These are phyloP conservation scores for Melastoma candidum DNA, from an alignment of 441 rosid genomes.

Conservation along the genomic window DNA sequence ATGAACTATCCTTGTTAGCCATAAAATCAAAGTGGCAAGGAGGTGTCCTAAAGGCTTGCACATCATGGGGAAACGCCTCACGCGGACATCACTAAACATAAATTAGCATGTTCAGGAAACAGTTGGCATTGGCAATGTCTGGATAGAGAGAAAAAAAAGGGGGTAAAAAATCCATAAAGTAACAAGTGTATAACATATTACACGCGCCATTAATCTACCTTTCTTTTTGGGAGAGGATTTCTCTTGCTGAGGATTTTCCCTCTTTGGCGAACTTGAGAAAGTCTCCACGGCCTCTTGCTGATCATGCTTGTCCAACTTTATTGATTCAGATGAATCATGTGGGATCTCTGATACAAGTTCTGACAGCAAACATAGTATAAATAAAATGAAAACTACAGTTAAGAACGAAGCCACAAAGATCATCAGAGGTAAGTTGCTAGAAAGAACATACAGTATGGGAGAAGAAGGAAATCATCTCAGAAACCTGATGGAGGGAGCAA, in stretches of 20 bases:
- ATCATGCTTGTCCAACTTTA: slow-evolving; percentile 17
- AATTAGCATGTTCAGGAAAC: too few species aligned
- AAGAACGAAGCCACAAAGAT: slow-evolving; percentile 1
- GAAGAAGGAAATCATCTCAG: too few species aligned
- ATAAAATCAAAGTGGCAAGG: too few species aligned
- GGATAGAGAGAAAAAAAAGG: too few species aligned
- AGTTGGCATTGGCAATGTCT: too few species aligned
- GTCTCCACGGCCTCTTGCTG: slow-evolving; percentile 19
- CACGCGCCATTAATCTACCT: slow-evolving; percentile 18
- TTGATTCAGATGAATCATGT: slow-evolving; percentile 6
- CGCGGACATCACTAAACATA: too few species aligned
- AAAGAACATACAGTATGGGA: too few species aligned
- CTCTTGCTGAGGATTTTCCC: slow-evolving; percentile 11
- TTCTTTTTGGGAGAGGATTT: slow-evolving; percentile 19
- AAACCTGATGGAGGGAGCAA: slow-evolving; percentile 37
- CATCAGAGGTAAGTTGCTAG: not conserved
- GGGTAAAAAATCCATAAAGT: too few species aligned
- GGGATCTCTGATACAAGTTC: slow-evolving; percentile 18
- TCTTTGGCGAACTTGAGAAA: slow-evolving; percentile 7
- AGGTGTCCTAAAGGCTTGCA: too few species aligned
- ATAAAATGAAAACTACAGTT: not conserved
- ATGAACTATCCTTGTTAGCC: too few species aligned
- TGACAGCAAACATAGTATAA: not conserved
- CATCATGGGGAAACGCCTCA: too few species aligned
- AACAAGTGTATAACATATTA: not conserved